Conservation (phyloP, 2,329 filamentous ascomycete genomes). For the Fusarium continuum region DNA sequence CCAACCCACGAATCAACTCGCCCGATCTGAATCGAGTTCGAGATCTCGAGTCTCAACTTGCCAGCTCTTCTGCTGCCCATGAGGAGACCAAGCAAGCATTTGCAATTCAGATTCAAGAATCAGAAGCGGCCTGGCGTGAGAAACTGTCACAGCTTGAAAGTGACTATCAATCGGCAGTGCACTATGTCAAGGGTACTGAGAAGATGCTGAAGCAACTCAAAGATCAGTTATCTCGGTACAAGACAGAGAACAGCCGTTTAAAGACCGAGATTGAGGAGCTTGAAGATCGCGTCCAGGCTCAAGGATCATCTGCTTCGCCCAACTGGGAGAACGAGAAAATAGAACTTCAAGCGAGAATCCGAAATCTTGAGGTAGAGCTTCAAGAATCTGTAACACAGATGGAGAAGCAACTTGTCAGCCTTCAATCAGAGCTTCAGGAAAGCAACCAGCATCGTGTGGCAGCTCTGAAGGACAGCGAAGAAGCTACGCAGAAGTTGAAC, state of each 20-base stretch:
- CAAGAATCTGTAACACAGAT: constrained; percentile 71
- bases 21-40: constrained; percentile 82
- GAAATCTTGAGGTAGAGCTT: constrained; percentile 74
- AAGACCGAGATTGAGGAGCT: constrained; percentile 81
- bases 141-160: constrained; percentile 94
- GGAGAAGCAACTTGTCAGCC: constrained; percentile 73
- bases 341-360: constrained; percentile 73
- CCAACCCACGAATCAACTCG: constrained; percentile 75
- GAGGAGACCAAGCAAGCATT: constrained; percentile 84
- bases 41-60: constrained; percentile 89
- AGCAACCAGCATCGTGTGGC: constrained; percentile 75
- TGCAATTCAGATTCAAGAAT: constrained; percentile 82
- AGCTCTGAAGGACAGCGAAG: constrained; percentile 64
- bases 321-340: constrained; percentile 81
- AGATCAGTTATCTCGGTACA: constrained; percentile 93
- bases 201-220: constrained; percentile 99
- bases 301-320: constrained; percentile 55
- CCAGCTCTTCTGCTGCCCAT: constrained; percentile 78
- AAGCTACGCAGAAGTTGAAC: constrained; percentile 65
- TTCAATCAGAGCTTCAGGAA: constrained; percentile 75
- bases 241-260: constrained; percentile 82
- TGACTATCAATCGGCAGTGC: constrained; percentile 96
- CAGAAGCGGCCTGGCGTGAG: constrained; percentile 89
- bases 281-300: constrained; percentile 61
- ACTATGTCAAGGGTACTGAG: constrained; percentile 97